Evolutionary conservation across 345 rosid genomes (phyloP), one percentile per base, ranked within the genome.

Genomic region (Citrus hindsii): DNA sequence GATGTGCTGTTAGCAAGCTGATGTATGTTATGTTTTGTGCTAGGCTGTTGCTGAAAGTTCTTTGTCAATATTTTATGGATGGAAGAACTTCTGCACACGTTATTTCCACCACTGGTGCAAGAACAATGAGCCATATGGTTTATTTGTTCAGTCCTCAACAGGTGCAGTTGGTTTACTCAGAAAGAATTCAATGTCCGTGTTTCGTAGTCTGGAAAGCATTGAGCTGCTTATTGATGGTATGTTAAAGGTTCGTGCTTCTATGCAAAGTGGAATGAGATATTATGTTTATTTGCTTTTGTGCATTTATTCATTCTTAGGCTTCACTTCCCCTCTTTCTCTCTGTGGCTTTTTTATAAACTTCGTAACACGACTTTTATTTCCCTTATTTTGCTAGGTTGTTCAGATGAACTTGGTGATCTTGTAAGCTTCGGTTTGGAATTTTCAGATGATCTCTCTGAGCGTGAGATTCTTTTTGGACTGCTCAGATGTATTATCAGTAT

Each of bases 31-130:
- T 79, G 9, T 78, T 33, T 78, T 76, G 59, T 87, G 77, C 62
- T 87, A 96, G 98, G 94, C 87, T 86, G 80, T 83, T 63, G 79
- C 82, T 74, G 90, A 85, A 72, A 88, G 87, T 81, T 85, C 89
- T 56, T 75, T 81, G 72, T 83, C 94, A 55, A 76, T 87, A 30
- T 88, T 89, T 82, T 86, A 79, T 83, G 84, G 89, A 70, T 96
- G 99, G 99, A 93, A 87, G 84, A 85, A 67, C 77, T 91, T 96
- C 83, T 92, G 93, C 80, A 63, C 82, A 14, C 85, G 90, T 67
- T 96, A 94, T 89, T 89, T 91, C 80, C 85, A 87, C 66, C 79
- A 88, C 74, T 96, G 99, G 99, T 89, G 98, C 87, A 90, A 84
- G 85, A 87, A 83, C 84, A 94, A 96, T 85, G 85, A 86, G 27